phyloP scores from a whole-genome alignment of 192 early-diverging fungal species.

The Entomortierella lignicola region DNA sequence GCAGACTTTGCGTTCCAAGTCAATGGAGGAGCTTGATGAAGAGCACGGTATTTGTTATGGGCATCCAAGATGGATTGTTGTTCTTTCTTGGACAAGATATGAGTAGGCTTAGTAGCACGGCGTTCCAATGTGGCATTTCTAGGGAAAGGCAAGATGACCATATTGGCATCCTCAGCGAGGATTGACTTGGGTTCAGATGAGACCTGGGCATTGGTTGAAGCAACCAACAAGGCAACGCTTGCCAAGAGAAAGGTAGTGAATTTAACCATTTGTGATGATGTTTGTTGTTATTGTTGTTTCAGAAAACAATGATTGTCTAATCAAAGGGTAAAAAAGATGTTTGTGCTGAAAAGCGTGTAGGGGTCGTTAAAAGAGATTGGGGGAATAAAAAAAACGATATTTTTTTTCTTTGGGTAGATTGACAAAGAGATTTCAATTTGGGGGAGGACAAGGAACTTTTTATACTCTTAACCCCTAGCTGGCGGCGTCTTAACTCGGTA shows the following conservation, averaged over 20 bases:
- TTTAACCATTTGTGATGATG: conserved; percentile 31
- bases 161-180: not conserved
- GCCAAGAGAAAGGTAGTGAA: conserved; percentile 50
- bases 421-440: too few species aligned
- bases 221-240: conserved; percentile 37
- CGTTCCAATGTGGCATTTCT: conserved; percentile 6
- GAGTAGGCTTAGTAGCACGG: conserved; percentile 7
- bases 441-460: too few species aligned
- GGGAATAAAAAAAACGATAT: too few species aligned
- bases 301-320: too few species aligned
- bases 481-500: too few species aligned
- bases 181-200: conserved; percentile 1
- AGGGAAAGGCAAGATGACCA: conserved; percentile 16
- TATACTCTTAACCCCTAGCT: too few species aligned
- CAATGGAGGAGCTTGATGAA: conserved; percentile 52
- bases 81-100: conserved; percentile 15
- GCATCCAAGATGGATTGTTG: conserved; percentile 42
- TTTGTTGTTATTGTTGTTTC: too few species aligned
- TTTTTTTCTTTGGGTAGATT: too few species aligned
- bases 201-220: conserved; percentile 26
- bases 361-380: not conserved
- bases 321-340: not conserved
- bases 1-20: conserved; percentile 53
- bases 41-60: conserved; percentile 56
- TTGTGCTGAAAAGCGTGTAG: not conserved